Conservation (phyloP, 2,329 filamentous ascomycete genomes). For the Xylariaceae sp. region DNA sequence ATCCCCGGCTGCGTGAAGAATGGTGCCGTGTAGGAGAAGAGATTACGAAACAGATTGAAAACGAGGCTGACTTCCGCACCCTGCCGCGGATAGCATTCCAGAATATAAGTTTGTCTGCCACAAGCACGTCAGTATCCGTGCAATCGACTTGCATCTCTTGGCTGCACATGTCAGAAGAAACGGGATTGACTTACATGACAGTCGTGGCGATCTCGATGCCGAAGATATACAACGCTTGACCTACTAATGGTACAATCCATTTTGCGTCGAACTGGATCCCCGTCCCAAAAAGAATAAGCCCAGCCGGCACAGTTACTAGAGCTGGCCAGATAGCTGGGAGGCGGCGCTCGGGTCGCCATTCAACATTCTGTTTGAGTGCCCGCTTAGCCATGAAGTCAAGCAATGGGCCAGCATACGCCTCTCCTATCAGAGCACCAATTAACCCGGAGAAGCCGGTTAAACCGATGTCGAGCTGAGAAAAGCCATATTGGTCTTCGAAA, state of each 20-base stretch:
- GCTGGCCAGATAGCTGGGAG: neutral
- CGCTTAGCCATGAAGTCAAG: neutral
- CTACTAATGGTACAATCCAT: neutral
- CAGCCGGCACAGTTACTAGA: neutral
- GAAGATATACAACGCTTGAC: neutral
- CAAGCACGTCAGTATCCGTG: too few species aligned
- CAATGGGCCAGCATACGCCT: neutral
- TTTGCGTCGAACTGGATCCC: neutral
- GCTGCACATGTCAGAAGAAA: neutral
- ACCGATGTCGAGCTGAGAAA: neutral
- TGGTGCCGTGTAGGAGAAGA: neutral
- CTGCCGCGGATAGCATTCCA: neutral
- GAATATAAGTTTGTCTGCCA: neutral
- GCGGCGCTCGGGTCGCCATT: neutral
- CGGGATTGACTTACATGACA: neutral
- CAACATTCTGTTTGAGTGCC: neutral
- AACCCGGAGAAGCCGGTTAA: neutral
- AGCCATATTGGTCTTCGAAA: neutral
- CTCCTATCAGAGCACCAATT: neutral
- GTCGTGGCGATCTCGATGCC: neutral
- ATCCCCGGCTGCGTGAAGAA: neutral
- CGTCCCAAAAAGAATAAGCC: neutral
- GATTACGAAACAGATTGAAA: neutral
- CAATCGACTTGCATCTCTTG: too few species aligned
- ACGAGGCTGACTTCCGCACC: neutral